Base-by-base conservation (phyloP, 768 basidiomycete species). In the Sistotremastrum suecicum region DNA sequence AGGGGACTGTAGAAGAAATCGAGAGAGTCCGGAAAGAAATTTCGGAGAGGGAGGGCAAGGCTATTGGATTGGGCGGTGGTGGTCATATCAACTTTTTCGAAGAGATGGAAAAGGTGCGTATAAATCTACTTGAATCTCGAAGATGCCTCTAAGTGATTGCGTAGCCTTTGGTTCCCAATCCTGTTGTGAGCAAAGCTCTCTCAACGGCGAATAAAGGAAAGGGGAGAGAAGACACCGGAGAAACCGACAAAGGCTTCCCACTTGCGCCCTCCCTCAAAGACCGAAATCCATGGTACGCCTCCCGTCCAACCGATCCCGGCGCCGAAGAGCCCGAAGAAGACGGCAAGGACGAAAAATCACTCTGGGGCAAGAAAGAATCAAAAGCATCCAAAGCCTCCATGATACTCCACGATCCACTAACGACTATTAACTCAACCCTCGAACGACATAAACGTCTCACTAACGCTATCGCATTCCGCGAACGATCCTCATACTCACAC, bases 61-160 rank as follows among this genome's bases (percentile, higher is more conserved):
- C 44, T 37, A 20, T 37, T 20, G 30, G 54, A 57, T 7, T 60
- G 62, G 3, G 56, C 59, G 20, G 5, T 48, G 66, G 66, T 34
- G 80, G 80, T 1, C 86, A 90, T 54, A 85, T 89, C 61, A 89
- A 88, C 56, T 63, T 90, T 43, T 89, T 88, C 51, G 79, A 83
- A 52, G 84, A 87, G 54, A 52, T 88, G n/a, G 86, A 88, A 54
- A 69, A 76, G 51, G 83, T 80, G 44, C 11, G 68, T 51, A 28
- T 42, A 33, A 3, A 29, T 46, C 20, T 20, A 20, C 20, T 30
- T 40, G 39, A 35, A 50, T 6, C 35, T 51, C 34, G 29, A 36
- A 20, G 40, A 40, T 29, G 43, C 9, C 10, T 34, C 34, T 11
- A 20, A 20, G 20, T 20, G 20, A 20, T 20, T 20, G 32, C 6